Base-by-base conservation (phyloP, 78 protist species). In the Mantamonas sphyraenae region DNA sequence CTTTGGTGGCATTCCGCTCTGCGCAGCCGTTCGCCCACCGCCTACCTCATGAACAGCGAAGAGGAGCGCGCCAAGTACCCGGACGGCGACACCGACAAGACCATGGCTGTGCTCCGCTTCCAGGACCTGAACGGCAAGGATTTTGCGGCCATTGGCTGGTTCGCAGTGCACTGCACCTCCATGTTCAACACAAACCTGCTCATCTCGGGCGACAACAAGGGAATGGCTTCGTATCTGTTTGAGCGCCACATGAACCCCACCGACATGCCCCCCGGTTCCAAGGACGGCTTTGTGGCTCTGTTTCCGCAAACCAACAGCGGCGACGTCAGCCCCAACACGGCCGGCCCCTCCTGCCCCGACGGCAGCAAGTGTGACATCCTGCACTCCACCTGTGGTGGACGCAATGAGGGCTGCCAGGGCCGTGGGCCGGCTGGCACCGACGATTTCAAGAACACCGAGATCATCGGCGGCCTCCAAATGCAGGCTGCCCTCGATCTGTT, bases 121-220 rank as follows among this genome's bases (percentile, higher is more conserved):
- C 81, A 50, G 26, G 83, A 76, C 73, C 5, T 59, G 35, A 24
- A 64, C 37, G 83, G 83, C 42, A 68, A 51, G 28, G 85, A 83
- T 63, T 39, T 85, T 39, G 90, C 74, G 40, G 16, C 28, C 55
- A 22, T 67, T 45, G 71, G 61, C 69, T 85, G 77, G 68, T 85
- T 81, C 43, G 75, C 90, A 30, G 82, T 82, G n/a, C 88, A 72
- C 68, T 69, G 86, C 35, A 82, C 87, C 12, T 73, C 82, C 12
- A 78, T 81, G 84, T 74, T 76, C 66, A 86, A 86, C 76, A 79
- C 81, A 0, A 82, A 82, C 60, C 59, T 50, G 39, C 76, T 86
- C 35, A 74, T 81, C 28, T 58, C 74, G 71, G 81, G 83, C 61
- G 91, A 86, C 74, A 86, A 86, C 80, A 86, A 86, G 65, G 91